phyloP scores from a whole-genome alignment of 129 eudicot genomes.

The Pittosporum tobira region DNA sequence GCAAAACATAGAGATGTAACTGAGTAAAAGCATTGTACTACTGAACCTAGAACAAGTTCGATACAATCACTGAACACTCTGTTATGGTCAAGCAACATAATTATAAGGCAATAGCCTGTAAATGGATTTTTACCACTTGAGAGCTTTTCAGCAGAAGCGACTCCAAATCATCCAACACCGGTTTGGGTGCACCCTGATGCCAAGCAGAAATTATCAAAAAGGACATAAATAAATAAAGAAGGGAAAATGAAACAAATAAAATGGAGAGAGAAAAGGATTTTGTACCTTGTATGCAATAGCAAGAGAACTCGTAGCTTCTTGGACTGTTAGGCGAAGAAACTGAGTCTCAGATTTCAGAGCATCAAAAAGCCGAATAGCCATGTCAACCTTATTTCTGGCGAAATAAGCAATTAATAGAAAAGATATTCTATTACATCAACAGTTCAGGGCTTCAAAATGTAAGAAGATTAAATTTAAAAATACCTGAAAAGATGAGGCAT shows the following conservation, averaged over 20 bases:
- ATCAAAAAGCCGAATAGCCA: conserved; percentile 86
- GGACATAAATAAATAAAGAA: conserved; percentile 5
- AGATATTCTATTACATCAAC: conserved; percentile 5
- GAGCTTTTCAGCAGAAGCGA: conserved; percentile 61
- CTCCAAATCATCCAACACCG: conserved; percentile 70
- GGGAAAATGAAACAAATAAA: conserved; percentile 9
- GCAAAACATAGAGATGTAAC: conserved; percentile 13
- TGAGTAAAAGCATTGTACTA: neutral
- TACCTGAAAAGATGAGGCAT: conserved; percentile 94
- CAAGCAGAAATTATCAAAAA: conserved; percentile 11
- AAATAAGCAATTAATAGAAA: conserved; percentile 12
- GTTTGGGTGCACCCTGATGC: conserved; percentile 69
- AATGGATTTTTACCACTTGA: conserved; percentile 59
- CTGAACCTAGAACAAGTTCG: no score
- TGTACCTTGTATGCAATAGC: conserved; percentile 79
- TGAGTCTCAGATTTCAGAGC: conserved; percentile 77
- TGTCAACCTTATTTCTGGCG: conserved; percentile 71
- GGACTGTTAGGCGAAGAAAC: conserved; percentile 65
- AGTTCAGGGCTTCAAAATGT: neutral
- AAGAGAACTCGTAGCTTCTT: conserved; percentile 89
- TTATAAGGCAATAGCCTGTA: conserved; percentile 8
- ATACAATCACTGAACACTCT: neutral
- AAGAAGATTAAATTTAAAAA: neutral
- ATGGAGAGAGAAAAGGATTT: conserved; percentile 2
- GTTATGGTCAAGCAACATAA: neutral